Percentiles rank a stretch among this genome's conserved stretches.
Evolutionary conservation across 164 flowering plant species (phyloP).

Genomic region (Taxillus chinensis): DNA sequence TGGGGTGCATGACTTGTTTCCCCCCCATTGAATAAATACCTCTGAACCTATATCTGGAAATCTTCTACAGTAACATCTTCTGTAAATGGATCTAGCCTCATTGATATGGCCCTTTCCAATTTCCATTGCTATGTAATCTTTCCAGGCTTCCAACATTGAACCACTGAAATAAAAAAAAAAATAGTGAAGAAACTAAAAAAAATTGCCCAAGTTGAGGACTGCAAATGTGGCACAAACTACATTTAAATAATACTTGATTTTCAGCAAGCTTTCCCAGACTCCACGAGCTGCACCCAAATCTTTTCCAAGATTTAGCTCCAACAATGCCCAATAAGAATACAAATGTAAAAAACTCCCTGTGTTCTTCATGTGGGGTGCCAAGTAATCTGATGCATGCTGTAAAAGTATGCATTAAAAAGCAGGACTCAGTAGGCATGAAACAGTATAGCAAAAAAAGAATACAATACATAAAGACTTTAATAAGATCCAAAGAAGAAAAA

Average conservation of each 20-base stretch:
- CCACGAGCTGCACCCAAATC: slow-evolving; percentile 77
- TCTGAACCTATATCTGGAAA: slow-evolving; percentile 79
- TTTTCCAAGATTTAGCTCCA: slow-evolving; percentile 56
- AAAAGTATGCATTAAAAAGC: not conserved
- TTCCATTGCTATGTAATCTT: slow-evolving; percentile 78
- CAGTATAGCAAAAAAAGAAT: too few relatives aligned
- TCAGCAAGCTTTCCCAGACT: slow-evolving; percentile 93
- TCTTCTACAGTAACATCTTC: slow-evolving; percentile 82
- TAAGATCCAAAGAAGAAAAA: too few relatives aligned
- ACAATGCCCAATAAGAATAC: slow-evolving; percentile 79
- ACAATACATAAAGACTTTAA: too few relatives aligned
- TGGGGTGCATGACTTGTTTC: too few relatives aligned
- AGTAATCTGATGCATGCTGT: slow-evolving; percentile 79
- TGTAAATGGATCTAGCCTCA: slow-evolving; percentile 78
- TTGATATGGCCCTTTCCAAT: slow-evolving; percentile 45
- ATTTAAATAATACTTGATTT: slow-evolving; percentile 42
- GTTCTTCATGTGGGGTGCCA: slow-evolving; percentile 52
- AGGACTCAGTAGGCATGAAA: too few relatives aligned
- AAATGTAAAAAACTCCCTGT: slow-evolving; percentile 48
- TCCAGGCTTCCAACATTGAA: slow-evolving; percentile 71
- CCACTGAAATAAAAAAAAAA: slow-evolving; percentile 36
- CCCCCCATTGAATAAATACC: slow-evolving; percentile 22
- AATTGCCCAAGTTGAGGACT: not conserved
- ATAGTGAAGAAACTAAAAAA: not conserved
- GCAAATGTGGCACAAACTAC: too few relatives aligned